Base-by-base conservation (phyloP, 345 rosid species). In the Adansonia digitata region DNA sequence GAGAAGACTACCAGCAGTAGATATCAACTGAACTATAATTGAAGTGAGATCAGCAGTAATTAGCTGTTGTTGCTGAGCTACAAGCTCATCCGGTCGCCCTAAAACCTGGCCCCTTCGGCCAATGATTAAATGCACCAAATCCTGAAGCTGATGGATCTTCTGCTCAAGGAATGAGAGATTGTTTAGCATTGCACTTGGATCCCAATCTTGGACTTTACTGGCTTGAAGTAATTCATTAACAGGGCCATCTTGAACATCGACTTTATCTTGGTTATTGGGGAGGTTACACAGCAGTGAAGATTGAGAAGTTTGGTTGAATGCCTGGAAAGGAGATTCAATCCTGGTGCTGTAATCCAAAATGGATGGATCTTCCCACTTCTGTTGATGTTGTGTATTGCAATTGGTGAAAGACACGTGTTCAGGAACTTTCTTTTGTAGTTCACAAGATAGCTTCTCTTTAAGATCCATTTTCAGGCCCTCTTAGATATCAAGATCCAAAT, bases 61-160 rank as follows among this genome's bases (percentile, higher is more conserved):
- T n/a, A n/a, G n/a, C n/a, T n/a, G n/a, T n/a, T n/a, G n/a, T n/a
- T n/a, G n/a, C n/a, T n/a, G n/a, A n/a, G n/a, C 78, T 52, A 75
- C 81, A 43, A 90, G 82, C 52, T 90, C 91, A 48, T 87, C 86
- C 0, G 86, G 88, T 55, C 80, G 83, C 56, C 88, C 88, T 34
- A 65, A 74, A 77, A 66, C 62, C 81, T 87, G 93, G 40, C 86
- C 85, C 49, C 78, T 86, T 34, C 88, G 81, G 24, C 87, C 87
- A 51, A 81, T 86, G 73, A 92, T 82, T 29, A 87, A 60, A 73
- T 90, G 91, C 77, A 94, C 97, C 82, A 92, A 79, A 75, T 85
- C 93, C 80, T 89, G 98, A 17, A 92, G 86, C 76, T 92, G 92
- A 80, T 88, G 97, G 73, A 94, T 88, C 86, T 94, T 94, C 64